Conservation (phyloP, 2,329 filamentous ascomycete species). For the Sporothrix luriei region DNA sequence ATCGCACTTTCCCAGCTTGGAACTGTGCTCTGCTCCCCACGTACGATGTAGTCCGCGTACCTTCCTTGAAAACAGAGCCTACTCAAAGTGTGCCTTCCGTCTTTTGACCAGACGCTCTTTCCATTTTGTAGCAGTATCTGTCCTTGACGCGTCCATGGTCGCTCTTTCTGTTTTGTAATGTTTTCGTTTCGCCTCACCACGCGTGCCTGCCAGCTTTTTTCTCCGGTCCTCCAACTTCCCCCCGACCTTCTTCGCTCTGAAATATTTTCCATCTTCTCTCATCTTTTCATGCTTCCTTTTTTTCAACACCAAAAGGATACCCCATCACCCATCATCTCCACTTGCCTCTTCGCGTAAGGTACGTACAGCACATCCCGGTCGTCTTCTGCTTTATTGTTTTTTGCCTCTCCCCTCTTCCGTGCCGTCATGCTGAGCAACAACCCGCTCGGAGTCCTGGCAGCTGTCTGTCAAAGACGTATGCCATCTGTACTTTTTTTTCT, state of each 20-base stretch:
- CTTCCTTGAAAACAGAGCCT: constrained; percentile 17
- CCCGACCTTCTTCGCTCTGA: neutral
- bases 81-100: neutral
- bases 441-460: constrained; percentile 2
- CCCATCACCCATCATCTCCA: constrained; percentile 10
- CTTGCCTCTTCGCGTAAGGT: constrained; percentile 33
- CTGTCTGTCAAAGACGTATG: neutral
- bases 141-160: constrained; percentile 13
- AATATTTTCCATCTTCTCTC: constrained; percentile 9
- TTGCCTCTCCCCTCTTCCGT: neutral
- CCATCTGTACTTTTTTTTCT: neutral
- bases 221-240: neutral
- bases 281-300: neutral
- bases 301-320: constrained; percentile 4
- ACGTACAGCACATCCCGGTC: constrained; percentile 23
- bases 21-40: constrained; percentile 15
- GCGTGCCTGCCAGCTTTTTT: constrained; percentile 7
- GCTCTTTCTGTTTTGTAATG: constrained; percentile 9
- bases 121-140: neutral
- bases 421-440: neutral
- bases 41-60: constrained; percentile 4
- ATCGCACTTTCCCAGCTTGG: constrained; percentile 27
- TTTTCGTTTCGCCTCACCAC: constrained; percentile 15
- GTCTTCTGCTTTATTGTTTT: neutral
- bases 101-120: neutral